Base-by-base conservation (phyloP, 2,329 filamentous ascomycete species). In the Arthrobotrys sphaeroides region DNA sequence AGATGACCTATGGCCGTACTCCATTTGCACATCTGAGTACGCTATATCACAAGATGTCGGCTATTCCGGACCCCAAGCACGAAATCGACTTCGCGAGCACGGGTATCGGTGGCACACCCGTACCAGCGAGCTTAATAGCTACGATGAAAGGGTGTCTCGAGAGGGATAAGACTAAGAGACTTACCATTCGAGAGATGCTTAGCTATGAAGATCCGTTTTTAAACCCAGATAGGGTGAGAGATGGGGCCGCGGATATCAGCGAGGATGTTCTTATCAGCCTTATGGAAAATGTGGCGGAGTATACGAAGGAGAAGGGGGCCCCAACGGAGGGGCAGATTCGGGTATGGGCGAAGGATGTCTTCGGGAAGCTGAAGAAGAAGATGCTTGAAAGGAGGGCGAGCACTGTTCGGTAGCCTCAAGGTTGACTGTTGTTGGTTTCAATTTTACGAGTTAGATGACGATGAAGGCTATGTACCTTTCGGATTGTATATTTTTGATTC, bases 1-100 rank as follows among this genome's bases (percentile, higher is more conserved):
- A 98, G 82, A 96, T 99, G 91, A 92, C 94, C 0, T 99, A 99
- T 81, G 95, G 95, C n/a, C 87, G 90, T n/a, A 91, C 93, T 2
- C 95, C 95, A 0, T 99, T 99, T 81, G 93, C 90, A 12, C 94
- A 98, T 81, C 96, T 99, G 79, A 85, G 88, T 72, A 95, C 94
- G 83, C 92, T 90, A 80, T 92, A 96, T 84, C 89, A 91, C 38
- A 90, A 93, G 20, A 95, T 96, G 81, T 90, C 93, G 82, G 91
- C 92, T 73, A 95, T 96, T 81, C 91, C 93, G 78, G 92, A 94
- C 82, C 91, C 89, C 82, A 86, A 89, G 67, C 89, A 93, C 82
- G 82, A 83, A 4, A 92, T 96, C 80, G 88, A 92, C 67, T 95
- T 90, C 80, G 90, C 90, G 0, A 85, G 88, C 0, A 85, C 86